A percentile compares a stretch with the other conserved stretches of the same genome.
phyloP scores from a whole-genome alignment of 2,329 filamentous ascomycete species.

The Ophiostoma tasmaniense region DNA sequence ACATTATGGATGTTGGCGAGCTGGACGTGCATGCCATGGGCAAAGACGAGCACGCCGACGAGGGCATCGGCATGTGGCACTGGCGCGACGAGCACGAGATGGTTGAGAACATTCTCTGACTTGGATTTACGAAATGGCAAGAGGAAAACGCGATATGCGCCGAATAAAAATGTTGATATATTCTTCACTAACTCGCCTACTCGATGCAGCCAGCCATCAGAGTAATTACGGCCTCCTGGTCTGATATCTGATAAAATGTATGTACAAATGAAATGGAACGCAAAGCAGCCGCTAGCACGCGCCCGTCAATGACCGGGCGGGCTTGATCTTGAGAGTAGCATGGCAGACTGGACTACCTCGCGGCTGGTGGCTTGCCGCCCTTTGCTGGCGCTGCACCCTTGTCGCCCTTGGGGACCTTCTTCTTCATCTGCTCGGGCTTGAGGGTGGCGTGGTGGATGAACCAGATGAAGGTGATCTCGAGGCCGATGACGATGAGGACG shows the following conservation, averaged over 20 bases:
- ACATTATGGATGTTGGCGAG: constrained; percentile 14
- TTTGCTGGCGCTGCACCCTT: constrained; percentile 31
- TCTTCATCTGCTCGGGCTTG: constrained; percentile 53
- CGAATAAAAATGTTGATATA: not conserved
- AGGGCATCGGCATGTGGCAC: constrained; percentile 9
- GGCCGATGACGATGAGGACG: constrained; percentile 41
- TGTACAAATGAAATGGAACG: not conserved
- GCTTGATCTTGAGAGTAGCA: not conserved
- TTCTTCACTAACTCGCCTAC: not conserved
- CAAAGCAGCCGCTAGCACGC: not conserved
- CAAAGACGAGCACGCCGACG: not conserved
- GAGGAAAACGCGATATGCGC: not conserved
- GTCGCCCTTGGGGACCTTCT: constrained; percentile 31
- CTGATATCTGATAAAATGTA: not conserved
- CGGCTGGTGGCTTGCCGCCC: constrained; percentile 20
- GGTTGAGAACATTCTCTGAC: not conserved
- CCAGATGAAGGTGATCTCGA: constrained; percentile 42
- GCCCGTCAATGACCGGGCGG: not conserved
- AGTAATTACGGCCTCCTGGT: not conserved
- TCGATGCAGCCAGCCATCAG: constrained; percentile 20
- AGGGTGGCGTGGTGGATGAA: constrained; percentile 52
- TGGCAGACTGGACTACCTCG: constrained; percentile 15
- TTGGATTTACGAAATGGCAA: not conserved
- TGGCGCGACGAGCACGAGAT: constrained; percentile 10
- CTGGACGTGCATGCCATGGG: not conserved